These are phyloP conservation scores for Quercus tomentella DNA, from an alignment of 331 rosid species.

Conservation along the genomic window DNA sequence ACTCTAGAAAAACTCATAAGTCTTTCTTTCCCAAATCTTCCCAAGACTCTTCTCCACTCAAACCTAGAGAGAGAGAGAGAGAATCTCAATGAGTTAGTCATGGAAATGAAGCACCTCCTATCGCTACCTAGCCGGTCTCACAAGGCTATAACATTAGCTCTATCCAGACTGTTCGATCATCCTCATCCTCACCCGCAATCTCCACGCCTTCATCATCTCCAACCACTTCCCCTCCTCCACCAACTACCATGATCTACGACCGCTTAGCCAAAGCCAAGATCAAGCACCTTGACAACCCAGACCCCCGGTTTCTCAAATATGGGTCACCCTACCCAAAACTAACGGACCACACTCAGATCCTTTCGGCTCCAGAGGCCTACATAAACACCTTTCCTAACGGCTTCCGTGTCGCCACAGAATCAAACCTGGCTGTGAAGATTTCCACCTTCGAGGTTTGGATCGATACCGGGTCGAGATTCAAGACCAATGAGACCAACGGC, in stretches of 20 bases:
- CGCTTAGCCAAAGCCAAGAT: constrained; percentile 64
- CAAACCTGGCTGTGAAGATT: constrained; percentile 44
- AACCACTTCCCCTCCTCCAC: constrained; percentile 44
- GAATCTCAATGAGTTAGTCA: constrained; percentile 13
- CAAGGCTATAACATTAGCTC: constrained; percentile 16
- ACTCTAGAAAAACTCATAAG: no score
- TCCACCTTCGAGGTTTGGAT: constrained; percentile 87
- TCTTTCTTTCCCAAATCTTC: no score
- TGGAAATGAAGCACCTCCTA: constrained; percentile 71
- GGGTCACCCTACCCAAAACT: constrained; percentile 67
- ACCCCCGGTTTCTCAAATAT: constrained; percentile 72
- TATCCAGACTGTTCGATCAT: constrained; percentile 27
- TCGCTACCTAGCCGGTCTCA: constrained; percentile 53
- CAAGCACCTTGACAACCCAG: constrained; percentile 62
- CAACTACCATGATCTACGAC: constrained; percentile 75
- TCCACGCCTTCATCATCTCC: constrained; percentile 23
- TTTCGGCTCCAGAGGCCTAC: constrained; percentile 60
- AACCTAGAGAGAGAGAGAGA: no score
- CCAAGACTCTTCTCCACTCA: no score
- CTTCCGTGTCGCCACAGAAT: constrained; percentile 69
- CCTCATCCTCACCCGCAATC: constrained; percentile 46
- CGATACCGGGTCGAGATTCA: constrained; percentile 82
- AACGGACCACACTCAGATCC: constrained; percentile 57
- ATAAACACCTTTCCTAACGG: constrained; percentile 70
- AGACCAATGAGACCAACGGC: constrained; percentile 75